Base-by-base conservation (phyloP, 331 rosid species). In the Spiraea crenata region DNA sequence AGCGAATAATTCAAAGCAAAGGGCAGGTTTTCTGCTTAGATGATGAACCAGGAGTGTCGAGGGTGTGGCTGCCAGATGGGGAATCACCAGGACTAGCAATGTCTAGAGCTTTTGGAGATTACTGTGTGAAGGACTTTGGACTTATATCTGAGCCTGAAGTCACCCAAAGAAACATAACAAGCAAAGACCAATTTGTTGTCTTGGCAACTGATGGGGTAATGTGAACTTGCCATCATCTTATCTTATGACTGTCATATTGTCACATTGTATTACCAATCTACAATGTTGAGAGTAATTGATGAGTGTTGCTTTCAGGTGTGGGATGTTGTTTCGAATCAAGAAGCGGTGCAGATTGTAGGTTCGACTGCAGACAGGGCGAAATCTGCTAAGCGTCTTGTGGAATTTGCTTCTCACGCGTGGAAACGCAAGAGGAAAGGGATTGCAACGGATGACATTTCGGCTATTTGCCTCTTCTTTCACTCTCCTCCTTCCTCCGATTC, bases 81-180 rank as follows among this genome's bases (percentile, higher is more conserved):
- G 96, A 91, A 49, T 70, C 93, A 2, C 99, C 99, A 0, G 99
- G 99, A 58, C 83, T 95, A 4, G 99, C 99, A 42, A 95, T 95
- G 98, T 95, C 99, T 14, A 85, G 99, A 69, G 98, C 99, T 63
- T 95, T 91, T 19, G 99, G 99, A 11, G 99, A 95, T 71, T 87
- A 95, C 70, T 95, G 96, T 62, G 71, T 91, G 14, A 95, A 95
- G 81, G 92, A 82, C 1, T 84, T 82, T 51, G 99, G 99, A 71
- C 90, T 95, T 16, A 91, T 91, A 69, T 91, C 97, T 1, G 92
- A 85, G 66, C 99, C 99, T 50, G 97, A 93, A 74, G 96, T 93
- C n/a, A 87, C 99, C 4, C 87, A 88, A 0, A 81, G 96, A 76
- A 82, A 57, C 34, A 82, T 91, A 81, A 82, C 81, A 63, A 73